A percentile compares a stretch with the other conserved stretches of the same genome.
phyloP scores from a whole-genome alignment of 352 stramenopile genomes.

The Bremia lactucae region DNA sequence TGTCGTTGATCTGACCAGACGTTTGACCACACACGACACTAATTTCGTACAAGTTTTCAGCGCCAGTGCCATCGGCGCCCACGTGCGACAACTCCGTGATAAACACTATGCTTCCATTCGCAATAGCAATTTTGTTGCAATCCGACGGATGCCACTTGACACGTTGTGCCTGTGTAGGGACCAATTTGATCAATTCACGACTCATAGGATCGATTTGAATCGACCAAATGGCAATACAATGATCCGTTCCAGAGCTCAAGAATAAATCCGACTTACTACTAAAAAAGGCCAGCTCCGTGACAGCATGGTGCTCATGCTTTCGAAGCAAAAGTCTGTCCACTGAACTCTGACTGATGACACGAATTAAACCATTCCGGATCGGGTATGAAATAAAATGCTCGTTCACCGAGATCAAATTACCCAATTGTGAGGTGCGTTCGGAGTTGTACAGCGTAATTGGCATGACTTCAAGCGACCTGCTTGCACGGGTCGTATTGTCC shows the following conservation, averaged over 20 bases:
- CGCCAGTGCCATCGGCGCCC: conserved; percentile 20
- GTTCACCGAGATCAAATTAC: conserved; percentile 72
- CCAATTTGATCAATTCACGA: conserved; percentile 49
- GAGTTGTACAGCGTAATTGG: conserved; percentile 78
- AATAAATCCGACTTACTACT: conserved; percentile 56
- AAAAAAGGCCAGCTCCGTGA: conserved; percentile 75
- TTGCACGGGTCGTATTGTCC: conserved; percentile 27
- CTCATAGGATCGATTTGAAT: conserved; percentile 62
- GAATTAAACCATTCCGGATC: conserved; percentile 74
- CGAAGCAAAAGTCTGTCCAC: conserved; percentile 62
- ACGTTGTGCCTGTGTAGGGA: conserved; percentile 47
- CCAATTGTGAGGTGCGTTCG: conserved; percentile 56
- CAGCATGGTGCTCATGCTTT: conserved; percentile 60
- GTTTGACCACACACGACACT: conserved; percentile 66
- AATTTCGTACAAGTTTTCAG: conserved; percentile 52
- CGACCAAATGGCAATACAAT: conserved; percentile 65
- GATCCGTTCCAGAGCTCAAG: conserved; percentile 52
- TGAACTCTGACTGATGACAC: conserved; percentile 73
- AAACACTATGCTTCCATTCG: conserved; percentile 52
- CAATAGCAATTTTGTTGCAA: conserved; percentile 62
- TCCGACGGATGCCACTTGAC: conserved; percentile 77
- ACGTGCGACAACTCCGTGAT: conserved; percentile 50
- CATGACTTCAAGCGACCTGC: conserved; percentile 67
- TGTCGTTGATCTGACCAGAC: conserved; percentile 62
- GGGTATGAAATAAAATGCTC: conserved; percentile 82